Evolutionary conservation across 176 grass and related monocot species (phyloP).

Genomic region (Eleusine coracana): DNA sequence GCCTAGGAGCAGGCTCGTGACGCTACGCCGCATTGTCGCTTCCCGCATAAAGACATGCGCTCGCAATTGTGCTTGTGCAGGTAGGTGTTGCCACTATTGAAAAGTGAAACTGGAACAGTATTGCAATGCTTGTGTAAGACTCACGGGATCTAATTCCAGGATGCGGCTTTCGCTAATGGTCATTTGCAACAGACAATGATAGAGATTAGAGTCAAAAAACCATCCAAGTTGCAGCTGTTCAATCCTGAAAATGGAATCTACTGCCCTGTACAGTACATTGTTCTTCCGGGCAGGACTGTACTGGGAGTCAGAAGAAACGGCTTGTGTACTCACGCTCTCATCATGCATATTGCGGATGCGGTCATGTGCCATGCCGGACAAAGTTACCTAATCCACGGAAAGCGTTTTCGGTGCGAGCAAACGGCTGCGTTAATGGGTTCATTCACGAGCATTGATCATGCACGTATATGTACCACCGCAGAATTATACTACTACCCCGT

Average conservation of each 20-base stretch:
- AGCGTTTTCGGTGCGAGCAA: slow-evolving; percentile 40
- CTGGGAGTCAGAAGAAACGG: not conserved
- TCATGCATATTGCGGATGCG: not conserved
- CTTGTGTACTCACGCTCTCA: not conserved
- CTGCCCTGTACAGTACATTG: too few relatives aligned
- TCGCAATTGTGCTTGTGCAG: too few relatives aligned
- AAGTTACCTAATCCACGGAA: slow-evolving; percentile 13
- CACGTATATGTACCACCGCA: slow-evolving; percentile 19
- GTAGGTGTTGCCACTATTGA: not conserved
- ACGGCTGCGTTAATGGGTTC: slow-evolving; percentile 19
- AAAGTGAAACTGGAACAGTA: not conserved
- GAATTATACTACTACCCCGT: not conserved
- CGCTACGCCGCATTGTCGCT: slow-evolving; percentile 28
- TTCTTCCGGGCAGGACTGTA: not conserved
- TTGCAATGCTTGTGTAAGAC: not conserved
- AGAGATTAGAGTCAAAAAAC: too few relatives aligned
- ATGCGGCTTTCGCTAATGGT: not conserved
- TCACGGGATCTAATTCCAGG: not conserved
- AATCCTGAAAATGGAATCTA: too few relatives aligned
- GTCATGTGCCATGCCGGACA: slow-evolving; percentile 33
- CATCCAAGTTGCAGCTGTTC: too few relatives aligned
- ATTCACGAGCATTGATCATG: slow-evolving; percentile 34
- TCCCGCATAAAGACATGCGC: not conserved
- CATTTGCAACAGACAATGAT: not conserved
- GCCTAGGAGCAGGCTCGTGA: slow-evolving; percentile 16